Percentiles rank a stretch among this genome's conserved stretches.
phyloP scores from a whole-genome alignment of 768 basidiomycete genomes.

The Collybia nuda region DNA sequence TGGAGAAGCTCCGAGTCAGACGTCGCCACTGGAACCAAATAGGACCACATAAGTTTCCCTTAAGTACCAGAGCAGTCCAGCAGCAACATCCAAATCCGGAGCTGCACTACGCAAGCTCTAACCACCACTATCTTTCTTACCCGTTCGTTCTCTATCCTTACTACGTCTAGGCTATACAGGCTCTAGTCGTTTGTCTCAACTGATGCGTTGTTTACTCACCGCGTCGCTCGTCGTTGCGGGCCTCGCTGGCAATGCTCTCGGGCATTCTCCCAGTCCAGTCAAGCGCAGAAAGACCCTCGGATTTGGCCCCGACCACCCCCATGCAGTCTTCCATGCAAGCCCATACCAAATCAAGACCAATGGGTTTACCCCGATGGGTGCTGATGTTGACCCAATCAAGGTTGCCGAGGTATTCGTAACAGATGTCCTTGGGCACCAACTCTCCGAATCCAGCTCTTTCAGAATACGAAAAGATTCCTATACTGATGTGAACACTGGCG shows the following conservation, averaged over 20 bases:
- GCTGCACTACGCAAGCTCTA: constrained; percentile 17
- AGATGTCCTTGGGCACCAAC: constrained; percentile 41
- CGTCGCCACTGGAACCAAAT: constrained; percentile 13
- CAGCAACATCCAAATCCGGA: constrained; percentile 7
- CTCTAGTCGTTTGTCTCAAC: constrained; percentile 1
- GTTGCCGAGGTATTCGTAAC: constrained; percentile 66
- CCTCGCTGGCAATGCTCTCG: constrained; percentile 56
- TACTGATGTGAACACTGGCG: constrained; percentile 81
- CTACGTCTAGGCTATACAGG: background rate
- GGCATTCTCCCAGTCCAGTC: constrained; percentile 36
- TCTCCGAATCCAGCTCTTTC: constrained; percentile 41
- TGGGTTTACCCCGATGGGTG: constrained; percentile 36
- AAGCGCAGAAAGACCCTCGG: constrained; percentile 79
- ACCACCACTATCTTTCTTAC: constrained; percentile 4
- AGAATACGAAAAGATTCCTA: constrained; percentile 81
- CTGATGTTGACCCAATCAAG: constrained; percentile 48
- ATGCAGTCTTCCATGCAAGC: constrained; percentile 62
- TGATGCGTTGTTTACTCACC: constrained; percentile 66
- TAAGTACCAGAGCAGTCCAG: constrained; percentile 13
- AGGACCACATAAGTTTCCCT: constrained; percentile 12
- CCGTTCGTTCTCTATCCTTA: background rate
- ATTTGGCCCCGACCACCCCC: constrained; percentile 80
- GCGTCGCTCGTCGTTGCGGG: constrained; percentile 61
- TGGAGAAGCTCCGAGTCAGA: constrained; percentile 3
- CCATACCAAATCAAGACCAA: constrained; percentile 45